Evolutionary conservation across 2,329 filamentous ascomycete genomes (phyloP), one percentile per base, ranked within the genome.

Genomic region (Trichocomaceae sp.): DNA sequence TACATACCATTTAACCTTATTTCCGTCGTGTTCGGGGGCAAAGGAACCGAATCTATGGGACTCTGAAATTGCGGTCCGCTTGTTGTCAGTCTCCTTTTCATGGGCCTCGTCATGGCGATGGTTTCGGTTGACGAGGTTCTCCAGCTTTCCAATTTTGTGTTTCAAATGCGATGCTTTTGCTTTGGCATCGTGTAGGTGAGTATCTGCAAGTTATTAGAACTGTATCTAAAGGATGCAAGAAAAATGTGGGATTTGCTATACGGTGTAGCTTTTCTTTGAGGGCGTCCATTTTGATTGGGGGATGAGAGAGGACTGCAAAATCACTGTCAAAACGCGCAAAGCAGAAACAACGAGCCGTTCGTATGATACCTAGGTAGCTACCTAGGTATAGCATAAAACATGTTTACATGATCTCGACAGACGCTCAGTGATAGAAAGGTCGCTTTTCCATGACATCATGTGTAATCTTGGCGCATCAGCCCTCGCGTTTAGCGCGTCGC

Each of bases 1-100:
- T 10, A 97, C 89, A 72, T 96, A 97, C 91, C 92, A 99, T 75
- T 97, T 97, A 68, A 93, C 79, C 56, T 87, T 79, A 70, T 97
- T 96, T 26, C 85, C 87, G 10, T 92, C 84, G 44, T 86, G 84
- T 68, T 92, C 86, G 0, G 92, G 92, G 37, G 95, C 95, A 72
- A 88, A 99, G 3, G 89, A 95, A n/a, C 87, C 70, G 75, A 90
- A 97, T 42, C 92, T 85, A 67, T 97, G 85, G 13, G 82, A 79
- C 56, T 92, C 82, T 15, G 75, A 37, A 50, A 54, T 54, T 19
- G 51, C 79, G 19, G 79, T 81, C 56, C 93, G 83, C 75, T 96
- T 96, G 12, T 80, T 81, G 68, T 97, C 92, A 44, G 88, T 92
- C 9, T 72, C 77, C 70, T 92, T 79, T 69, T 97, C 93, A 68